A percentile compares a stretch with the other conserved stretches of the same genome.
Evolutionary conservation across 495 filamentous ascomycete species (phyloP).

Genomic region (Aspergillus coremiiformis): DNA sequence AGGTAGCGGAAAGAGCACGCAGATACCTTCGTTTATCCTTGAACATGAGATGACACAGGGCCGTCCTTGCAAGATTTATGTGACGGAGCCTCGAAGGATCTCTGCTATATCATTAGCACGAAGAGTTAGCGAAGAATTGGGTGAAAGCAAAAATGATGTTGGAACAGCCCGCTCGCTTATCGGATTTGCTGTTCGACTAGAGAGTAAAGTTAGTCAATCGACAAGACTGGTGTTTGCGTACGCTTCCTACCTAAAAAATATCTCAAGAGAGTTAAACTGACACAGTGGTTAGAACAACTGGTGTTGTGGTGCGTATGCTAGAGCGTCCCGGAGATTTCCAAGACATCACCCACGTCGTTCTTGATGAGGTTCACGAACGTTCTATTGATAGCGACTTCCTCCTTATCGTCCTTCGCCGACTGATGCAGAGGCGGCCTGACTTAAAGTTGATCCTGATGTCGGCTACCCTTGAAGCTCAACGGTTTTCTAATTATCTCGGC

Average conservation of each 20-base stretch:
- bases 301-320: conserved; percentile 95
- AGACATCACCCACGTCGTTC: conserved; percentile 84
- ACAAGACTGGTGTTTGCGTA: conserved; percentile 82
- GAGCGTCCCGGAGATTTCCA: conserved; percentile 76
- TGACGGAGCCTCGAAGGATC: conserved; percentile 92
- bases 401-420: conserved; percentile 76
- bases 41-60: conserved; percentile 79
- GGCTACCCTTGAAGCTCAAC: conserved; percentile 85
- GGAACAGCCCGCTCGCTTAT: conserved; percentile 78
- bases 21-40: conserved; percentile 85
- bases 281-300: conserved; percentile 45
- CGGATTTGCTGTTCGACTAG: conserved; percentile 88
- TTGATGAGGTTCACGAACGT: conserved; percentile 93
- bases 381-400: conserved; percentile 95
- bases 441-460: conserved; percentile 91
- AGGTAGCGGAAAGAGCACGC: conserved; percentile 94
- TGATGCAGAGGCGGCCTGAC: conserved; percentile 63
- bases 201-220: conserved; percentile 70
- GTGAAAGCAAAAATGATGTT: conserved; percentile 71
- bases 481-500: conserved; percentile 79
- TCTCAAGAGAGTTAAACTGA: conserved; percentile 10
- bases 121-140: conserved; percentile 89
- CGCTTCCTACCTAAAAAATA: conserved; percentile 9
- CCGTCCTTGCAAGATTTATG: conserved; percentile 82
- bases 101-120: conserved; percentile 89